phyloP scores from a whole-genome alignment of 2,329 filamentous ascomycete genomes.

The Venturiaceae sp. region DNA sequence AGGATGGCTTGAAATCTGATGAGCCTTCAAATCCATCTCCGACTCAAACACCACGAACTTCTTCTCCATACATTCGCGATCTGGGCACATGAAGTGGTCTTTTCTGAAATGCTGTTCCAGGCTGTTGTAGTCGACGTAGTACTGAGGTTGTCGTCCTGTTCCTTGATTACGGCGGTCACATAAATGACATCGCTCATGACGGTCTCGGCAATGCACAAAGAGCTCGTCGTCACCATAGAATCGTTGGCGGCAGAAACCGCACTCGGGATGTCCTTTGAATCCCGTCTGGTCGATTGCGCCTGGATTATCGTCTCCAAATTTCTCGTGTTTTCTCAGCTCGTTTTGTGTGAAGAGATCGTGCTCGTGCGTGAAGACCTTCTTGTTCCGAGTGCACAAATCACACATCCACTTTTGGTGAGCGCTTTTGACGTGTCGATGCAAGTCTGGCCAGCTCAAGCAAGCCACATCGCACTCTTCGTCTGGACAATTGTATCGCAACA shows the following conservation, averaged over 20 bases:
- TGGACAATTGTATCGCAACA: slow-evolving; percentile 92
- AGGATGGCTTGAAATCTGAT: slow-evolving; percentile 77
- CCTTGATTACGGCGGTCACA: slow-evolving; percentile 62
- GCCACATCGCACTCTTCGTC: slow-evolving; percentile 76
- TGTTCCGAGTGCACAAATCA: slow-evolving; percentile 84
- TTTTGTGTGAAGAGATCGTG: slow-evolving; percentile 81
- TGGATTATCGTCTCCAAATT: slow-evolving; percentile 79
- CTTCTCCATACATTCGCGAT: slow-evolving; percentile 86
- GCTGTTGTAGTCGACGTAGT: slow-evolving; percentile 81
- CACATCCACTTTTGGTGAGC: slow-evolving; percentile 82
- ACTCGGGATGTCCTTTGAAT: slow-evolving; percentile 92
- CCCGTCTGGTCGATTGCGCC: slow-evolving; percentile 87
- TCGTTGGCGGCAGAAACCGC: slow-evolving; percentile 79
- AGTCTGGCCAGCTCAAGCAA: slow-evolving; percentile 68
- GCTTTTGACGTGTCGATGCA: slow-evolving; percentile 72
- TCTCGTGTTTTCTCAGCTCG: slow-evolving; percentile 81
- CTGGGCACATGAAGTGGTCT: slow-evolving; percentile 77
- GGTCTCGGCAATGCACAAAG: slow-evolving; percentile 85
- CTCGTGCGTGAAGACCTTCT: slow-evolving; percentile 97
- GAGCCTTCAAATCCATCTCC: slow-evolving; percentile 88
- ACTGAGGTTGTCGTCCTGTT: slow-evolving; percentile 60
- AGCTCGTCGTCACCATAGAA: slow-evolving; percentile 97
- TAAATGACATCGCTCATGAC: slow-evolving; percentile 90
- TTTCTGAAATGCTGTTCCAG: slow-evolving; percentile 79
- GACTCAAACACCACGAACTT: slow-evolving; percentile 96